phyloP scores from a whole-genome alignment of 78 protist species.

The Chrysochromulina tobinii region DNA sequence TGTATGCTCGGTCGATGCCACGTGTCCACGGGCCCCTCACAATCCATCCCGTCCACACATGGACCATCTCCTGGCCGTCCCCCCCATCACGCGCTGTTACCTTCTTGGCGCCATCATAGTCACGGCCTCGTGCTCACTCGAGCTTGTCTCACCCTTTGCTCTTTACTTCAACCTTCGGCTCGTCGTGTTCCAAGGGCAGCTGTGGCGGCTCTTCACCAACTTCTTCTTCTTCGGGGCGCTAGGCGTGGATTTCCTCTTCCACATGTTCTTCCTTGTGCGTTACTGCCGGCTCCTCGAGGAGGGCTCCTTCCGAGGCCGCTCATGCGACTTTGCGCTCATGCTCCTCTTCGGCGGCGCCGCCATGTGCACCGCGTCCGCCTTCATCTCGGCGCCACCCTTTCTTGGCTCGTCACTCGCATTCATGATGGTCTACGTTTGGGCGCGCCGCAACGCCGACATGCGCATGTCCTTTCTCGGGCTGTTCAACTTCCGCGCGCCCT shows the following conservation, averaged over 20 bases:
- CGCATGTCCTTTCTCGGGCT: constrained; percentile 63
- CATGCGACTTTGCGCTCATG: constrained; percentile 54
- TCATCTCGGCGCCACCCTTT: constrained; percentile 8
- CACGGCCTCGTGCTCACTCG: constrained; percentile 46
- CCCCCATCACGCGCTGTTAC: constrained; percentile 28
- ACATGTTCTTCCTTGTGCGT: constrained; percentile 70
- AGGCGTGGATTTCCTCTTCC: constrained; percentile 54
- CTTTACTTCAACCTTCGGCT: constrained; percentile 16
- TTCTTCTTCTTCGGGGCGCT: constrained; percentile 56
- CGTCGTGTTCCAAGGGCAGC: not conserved
- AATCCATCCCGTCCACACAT: too few relatives aligned
- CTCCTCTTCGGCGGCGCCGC: constrained; percentile 47
- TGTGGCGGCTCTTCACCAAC: constrained; percentile 64
- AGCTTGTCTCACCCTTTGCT: constrained; percentile 39
- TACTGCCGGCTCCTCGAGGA: constrained; percentile 61
- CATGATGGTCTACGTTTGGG: constrained; percentile 76
- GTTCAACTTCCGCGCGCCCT: constrained; percentile 66
- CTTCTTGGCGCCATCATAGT: not conserved
- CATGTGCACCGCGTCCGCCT: constrained; percentile 26
- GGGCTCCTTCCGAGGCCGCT: constrained; percentile 48
- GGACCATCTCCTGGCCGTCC: not conserved
- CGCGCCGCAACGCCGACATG: constrained; percentile 24
- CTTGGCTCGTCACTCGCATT: constrained; percentile 67
- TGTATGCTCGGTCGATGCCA: too few relatives aligned
- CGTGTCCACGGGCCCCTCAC: too few relatives aligned